These are phyloP conservation scores for Barbarea vulgaris DNA, from an alignment of 345 rosid genomes.

Conservation along the genomic window DNA sequence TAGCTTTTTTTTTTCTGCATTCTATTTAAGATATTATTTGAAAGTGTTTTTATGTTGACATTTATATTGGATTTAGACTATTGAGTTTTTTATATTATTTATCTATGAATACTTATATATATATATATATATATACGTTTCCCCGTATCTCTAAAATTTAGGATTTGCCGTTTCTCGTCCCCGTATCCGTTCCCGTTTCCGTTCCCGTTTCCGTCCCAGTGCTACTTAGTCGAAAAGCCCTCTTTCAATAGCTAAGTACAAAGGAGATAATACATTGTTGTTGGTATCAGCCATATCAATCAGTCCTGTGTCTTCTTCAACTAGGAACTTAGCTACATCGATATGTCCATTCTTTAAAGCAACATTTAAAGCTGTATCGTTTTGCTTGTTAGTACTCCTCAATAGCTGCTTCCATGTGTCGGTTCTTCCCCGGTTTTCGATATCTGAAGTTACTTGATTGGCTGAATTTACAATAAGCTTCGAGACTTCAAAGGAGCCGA, in stretches of 20 bases:
- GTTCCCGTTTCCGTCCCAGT: too few relatives aligned
- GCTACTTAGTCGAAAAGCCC: conserved; percentile 1
- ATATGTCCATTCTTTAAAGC: conserved; percentile 36
- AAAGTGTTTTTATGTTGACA: too few relatives aligned
- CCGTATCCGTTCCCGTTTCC: too few relatives aligned
- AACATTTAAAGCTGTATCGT: conserved; percentile 35
- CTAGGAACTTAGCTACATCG: conserved; percentile 25
- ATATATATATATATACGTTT: too few relatives aligned
- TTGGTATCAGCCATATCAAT: background rate
- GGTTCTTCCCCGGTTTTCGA: conserved; percentile 7
- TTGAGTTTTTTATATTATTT: too few relatives aligned
- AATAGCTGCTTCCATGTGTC: conserved; percentile 14
- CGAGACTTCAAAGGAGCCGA: conserved; percentile 33
- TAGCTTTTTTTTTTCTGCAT: too few relatives aligned
- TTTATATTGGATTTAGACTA: too few relatives aligned
- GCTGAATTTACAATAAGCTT: conserved; percentile 15
- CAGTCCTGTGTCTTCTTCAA: conserved; percentile 26
- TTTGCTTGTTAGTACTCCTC: conserved; percentile 30
- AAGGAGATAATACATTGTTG: conserved; percentile 18
- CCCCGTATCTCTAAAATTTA: too few relatives aligned
- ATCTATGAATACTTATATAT: too few relatives aligned
- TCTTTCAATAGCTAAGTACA: conserved; percentile 42
- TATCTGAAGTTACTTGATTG: background rate
- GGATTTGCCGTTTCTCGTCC: too few relatives aligned
- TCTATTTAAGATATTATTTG: too few relatives aligned